Conservation (phyloP, 1,139 yeast genomes). For the Hyphopichia pseudoburtonii region DNA sequence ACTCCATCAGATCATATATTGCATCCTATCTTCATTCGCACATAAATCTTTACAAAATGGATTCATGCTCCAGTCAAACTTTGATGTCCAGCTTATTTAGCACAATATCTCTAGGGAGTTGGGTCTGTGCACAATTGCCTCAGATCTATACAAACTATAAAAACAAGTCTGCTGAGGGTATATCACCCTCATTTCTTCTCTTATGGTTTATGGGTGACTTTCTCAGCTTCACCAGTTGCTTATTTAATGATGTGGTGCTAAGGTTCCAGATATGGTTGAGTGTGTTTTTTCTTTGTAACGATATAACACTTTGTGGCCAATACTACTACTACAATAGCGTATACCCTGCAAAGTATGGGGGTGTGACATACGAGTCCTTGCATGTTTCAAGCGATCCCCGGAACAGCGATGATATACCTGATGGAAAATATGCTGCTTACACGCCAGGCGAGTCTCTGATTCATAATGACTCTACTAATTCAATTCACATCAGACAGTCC, state of each 20-base stretch:
- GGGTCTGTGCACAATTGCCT: slow-evolving; percentile 89
- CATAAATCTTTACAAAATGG: slow-evolving; percentile 8
- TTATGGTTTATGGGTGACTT: slow-evolving; percentile 88
- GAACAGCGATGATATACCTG: neutral
- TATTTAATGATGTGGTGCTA: slow-evolving; percentile 69
- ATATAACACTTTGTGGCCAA: slow-evolving; percentile 68
- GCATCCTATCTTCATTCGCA: neutral
- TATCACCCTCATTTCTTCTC: slow-evolving; percentile 70
- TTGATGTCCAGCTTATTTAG: slow-evolving; percentile 31
- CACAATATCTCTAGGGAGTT: slow-evolving; percentile 43
- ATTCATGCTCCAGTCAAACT: slow-evolving; percentile 15
- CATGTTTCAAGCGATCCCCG: slow-evolving; percentile 1
- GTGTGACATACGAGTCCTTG: slow-evolving; percentile 7
- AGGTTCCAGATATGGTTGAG: slow-evolving; percentile 77
- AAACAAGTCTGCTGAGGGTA: slow-evolving; percentile 81
- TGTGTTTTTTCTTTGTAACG: slow-evolving; percentile 72
- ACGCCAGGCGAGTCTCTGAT: slow-evolving; percentile 4
- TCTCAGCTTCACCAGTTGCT: slow-evolving; percentile 75
- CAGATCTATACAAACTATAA: slow-evolving; percentile 77
- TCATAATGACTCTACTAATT: slow-evolving; percentile 6
- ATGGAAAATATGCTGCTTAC: neutral
- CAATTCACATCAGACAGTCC: slow-evolving; percentile 14
- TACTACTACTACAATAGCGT: slow-evolving; percentile 66
- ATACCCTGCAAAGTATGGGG: slow-evolving; percentile 21
- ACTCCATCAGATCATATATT: too few relatives aligned